phyloP scores from a whole-genome alignment of 768 basidiomycete genomes.

The Psilocybe cyanescens region DNA sequence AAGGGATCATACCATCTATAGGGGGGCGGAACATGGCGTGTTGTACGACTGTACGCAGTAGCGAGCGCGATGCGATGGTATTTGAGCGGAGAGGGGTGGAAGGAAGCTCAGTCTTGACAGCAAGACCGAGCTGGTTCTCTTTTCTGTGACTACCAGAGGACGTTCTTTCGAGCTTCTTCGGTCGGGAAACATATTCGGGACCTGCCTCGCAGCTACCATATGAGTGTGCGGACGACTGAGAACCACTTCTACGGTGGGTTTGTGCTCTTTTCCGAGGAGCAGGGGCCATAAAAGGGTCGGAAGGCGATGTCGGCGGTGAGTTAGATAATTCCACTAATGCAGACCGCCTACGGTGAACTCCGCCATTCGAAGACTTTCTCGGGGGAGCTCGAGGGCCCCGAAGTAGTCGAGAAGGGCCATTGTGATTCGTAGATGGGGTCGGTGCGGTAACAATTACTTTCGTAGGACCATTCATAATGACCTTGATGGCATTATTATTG shows the following conservation, averaged over 20 bases:
- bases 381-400: conserved; percentile 46
- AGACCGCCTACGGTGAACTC: conserved; percentile 29
- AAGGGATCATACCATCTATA: conserved; percentile 44
- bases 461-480: conserved; percentile 51
- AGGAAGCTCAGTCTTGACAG: conserved; percentile 41
- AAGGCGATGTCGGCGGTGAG: conserved; percentile 14
- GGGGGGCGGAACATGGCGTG: conserved; percentile 53
- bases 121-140: conserved; percentile 42
- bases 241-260: conserved; percentile 29
- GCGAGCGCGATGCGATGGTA: conserved; percentile 34
- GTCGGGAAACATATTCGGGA: conserved; percentile 7
- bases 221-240: conserved; percentile 25
- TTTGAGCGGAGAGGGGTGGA: conserved; percentile 50
- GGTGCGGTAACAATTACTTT: conserved; percentile 58
- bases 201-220: conserved; percentile 8
- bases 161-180: conserved; percentile 3
- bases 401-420: conserved; percentile 37
- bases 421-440: conserved; percentile 44
- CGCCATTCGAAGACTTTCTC: conserved; percentile 31
- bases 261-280: conserved; percentile 30
- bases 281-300: conserved; percentile 35
- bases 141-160: conserved; percentile 30
- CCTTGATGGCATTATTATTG: conserved; percentile 38
- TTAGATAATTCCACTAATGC: conserved; percentile 25
- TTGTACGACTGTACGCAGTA: conserved; percentile 40